Percentiles rank a stretch among this genome's conserved stretches.
Evolutionary conservation across 2,329 filamentous ascomycete genomes (phyloP).

Genomic region (Sordariomycetes sp.): DNA sequence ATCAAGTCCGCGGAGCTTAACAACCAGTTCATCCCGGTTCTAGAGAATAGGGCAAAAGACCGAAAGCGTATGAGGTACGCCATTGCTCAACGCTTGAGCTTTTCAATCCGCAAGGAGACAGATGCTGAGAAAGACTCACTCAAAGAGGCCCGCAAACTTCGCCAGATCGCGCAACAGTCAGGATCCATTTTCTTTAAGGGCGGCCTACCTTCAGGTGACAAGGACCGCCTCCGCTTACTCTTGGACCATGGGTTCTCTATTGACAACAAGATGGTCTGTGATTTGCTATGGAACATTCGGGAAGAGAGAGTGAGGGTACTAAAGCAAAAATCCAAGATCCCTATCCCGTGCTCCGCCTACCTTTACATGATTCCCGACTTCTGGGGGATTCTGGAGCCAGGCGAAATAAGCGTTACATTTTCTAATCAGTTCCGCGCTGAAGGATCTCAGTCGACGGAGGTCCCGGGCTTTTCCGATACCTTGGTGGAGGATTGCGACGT

Average conservation of each 20-base stretch:
- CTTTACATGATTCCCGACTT: conserved; percentile 64
- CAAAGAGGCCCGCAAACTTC: conserved; percentile 27
- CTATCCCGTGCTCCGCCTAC: conserved; percentile 50
- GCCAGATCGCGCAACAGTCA: neutral
- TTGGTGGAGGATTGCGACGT: conserved; percentile 49
- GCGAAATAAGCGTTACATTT: conserved; percentile 61
- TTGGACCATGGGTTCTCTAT: conserved; percentile 53
- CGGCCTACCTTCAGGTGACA: conserved; percentile 37
- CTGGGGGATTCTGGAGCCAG: conserved; percentile 45
- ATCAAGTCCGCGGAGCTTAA: conserved; percentile 47
- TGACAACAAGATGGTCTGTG: conserved; percentile 36
- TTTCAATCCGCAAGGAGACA: conserved; percentile 41
- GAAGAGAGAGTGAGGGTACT: conserved; percentile 43
- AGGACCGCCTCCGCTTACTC: conserved; percentile 45
- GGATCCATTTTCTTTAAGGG: conserved; percentile 29
- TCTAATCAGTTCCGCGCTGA: conserved; percentile 52
- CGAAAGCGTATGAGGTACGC: conserved; percentile 30
- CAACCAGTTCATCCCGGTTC: conserved; percentile 57
- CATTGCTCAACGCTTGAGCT: conserved; percentile 39
- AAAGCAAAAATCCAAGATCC: conserved; percentile 48
- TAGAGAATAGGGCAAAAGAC: conserved; percentile 49
- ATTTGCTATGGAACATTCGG: conserved; percentile 36
- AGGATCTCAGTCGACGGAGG: too few species aligned
- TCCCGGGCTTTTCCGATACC: conserved; percentile 43
- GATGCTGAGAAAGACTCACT: conserved; percentile 41